A percentile compares a stretch with the other conserved stretches of the same genome.
These are phyloP conservation scores for Pichia sp. DNA, from an alignment of 1,139 yeast species.

Conservation along the genomic window DNA sequence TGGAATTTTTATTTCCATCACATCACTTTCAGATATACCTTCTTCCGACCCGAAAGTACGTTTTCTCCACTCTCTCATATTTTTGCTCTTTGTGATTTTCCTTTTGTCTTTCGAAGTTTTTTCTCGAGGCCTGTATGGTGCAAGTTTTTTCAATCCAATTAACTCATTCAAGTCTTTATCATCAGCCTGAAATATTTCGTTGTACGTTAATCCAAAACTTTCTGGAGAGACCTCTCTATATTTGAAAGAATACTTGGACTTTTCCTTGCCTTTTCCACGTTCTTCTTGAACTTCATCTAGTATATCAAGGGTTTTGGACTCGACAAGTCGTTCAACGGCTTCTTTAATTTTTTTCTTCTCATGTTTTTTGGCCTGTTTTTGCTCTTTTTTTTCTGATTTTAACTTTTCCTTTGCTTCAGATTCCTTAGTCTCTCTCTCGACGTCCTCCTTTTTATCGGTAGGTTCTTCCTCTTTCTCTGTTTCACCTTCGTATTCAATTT, in stretches of 20 bases:
- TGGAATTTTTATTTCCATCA: slow-evolving; percentile 28
- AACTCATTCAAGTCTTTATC: slow-evolving; percentile 79
- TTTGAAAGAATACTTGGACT: slow-evolving; percentile 56
- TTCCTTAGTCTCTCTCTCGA: slow-evolving; percentile 27
- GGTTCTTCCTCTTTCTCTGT: slow-evolving; percentile 35
- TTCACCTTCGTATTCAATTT: slow-evolving; percentile 32
- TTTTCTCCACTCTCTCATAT: slow-evolving; percentile 86
- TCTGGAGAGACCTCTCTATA: slow-evolving; percentile 97
- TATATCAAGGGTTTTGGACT: slow-evolving; percentile 44
- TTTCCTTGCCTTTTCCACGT: slow-evolving; percentile 44
- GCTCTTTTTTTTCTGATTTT: slow-evolving; percentile 39
- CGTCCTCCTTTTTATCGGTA: slow-evolving; percentile 25
- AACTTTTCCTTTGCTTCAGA: too few relatives aligned
- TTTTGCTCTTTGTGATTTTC: slow-evolving; percentile 76
- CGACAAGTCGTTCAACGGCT: slow-evolving; percentile 70
- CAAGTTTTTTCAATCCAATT: slow-evolving; percentile 87
- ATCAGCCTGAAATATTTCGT: slow-evolving; percentile 88
- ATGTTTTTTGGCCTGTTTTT: slow-evolving; percentile 40
- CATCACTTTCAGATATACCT: slow-evolving; percentile 40
- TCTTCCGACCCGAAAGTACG: slow-evolving; percentile 65
- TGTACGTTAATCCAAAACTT: slow-evolving; percentile 75
- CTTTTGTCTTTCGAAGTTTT: slow-evolving; percentile 72
- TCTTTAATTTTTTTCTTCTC: slow-evolving; percentile 58
- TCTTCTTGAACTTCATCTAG: slow-evolving; percentile 64
- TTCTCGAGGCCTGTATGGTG: slow-evolving; percentile 83